Conservation (phyloP, 768 basidiomycete genomes). For the Sporobolomyces roseus region DNA sequence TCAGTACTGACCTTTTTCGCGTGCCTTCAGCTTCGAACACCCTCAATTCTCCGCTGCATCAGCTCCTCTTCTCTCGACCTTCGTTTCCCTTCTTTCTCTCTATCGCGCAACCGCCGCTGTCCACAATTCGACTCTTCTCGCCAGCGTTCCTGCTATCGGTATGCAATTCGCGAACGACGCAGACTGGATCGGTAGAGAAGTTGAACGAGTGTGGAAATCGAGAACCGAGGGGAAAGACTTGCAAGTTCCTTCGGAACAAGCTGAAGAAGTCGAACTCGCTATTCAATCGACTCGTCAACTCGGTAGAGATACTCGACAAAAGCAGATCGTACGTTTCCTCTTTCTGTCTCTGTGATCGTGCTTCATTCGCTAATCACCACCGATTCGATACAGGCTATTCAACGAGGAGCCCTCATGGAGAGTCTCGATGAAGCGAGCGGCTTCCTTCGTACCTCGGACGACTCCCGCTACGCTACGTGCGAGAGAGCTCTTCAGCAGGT, state of each 20-base stretch:
- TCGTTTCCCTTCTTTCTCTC: constrained; percentile 48
- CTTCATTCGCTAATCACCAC: background rate
- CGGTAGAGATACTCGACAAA: constrained; percentile 35
- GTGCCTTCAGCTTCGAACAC: constrained; percentile 19
- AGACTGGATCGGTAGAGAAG: constrained; percentile 46
- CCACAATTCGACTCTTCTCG: constrained; percentile 45
- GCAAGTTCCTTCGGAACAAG: constrained; percentile 49
- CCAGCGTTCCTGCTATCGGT: constrained; percentile 49
- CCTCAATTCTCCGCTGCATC: constrained; percentile 36
- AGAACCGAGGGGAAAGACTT: constrained; percentile 29
- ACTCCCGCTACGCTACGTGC: constrained; percentile 39
- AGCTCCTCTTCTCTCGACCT: constrained; percentile 33
- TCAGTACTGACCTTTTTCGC: background rate
- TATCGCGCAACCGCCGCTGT: constrained; percentile 51
- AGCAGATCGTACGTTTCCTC: constrained; percentile 42
- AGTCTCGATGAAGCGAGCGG: constrained; percentile 47
- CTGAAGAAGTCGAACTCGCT: constrained; percentile 32
- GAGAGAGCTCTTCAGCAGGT: constrained; percentile 47
- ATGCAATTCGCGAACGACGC: constrained; percentile 53
- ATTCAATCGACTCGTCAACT: constrained; percentile 30
- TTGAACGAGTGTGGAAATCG: constrained; percentile 25
- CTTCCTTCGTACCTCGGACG: constrained; percentile 44
- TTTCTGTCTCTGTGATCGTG: constrained; percentile 3
- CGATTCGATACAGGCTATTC: constrained; percentile 40
- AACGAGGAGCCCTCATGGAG: constrained; percentile 45